Conservation (phyloP, 2,329 filamentous ascomycete species). For the Blastomyces gilchristii region DNA sequence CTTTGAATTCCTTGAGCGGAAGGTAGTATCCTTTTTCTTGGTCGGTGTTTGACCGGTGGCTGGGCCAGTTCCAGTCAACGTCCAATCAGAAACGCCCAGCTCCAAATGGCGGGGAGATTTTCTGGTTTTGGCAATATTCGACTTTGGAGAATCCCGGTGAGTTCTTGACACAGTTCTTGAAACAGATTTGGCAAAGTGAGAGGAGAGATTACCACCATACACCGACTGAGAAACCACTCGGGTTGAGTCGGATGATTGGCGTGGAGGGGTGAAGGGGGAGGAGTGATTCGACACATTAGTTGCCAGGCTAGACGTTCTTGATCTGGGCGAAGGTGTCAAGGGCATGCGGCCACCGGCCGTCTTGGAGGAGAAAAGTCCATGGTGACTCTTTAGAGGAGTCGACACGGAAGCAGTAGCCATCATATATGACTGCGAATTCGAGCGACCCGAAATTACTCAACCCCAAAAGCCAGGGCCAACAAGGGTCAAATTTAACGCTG, state of each 20-base stretch:
- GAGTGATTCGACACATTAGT: constrained; percentile 45
- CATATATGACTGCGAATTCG: constrained; percentile 29
- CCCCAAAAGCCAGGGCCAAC: constrained; percentile 21
- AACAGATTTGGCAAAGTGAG: constrained; percentile 62
- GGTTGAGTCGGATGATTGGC: constrained; percentile 45
- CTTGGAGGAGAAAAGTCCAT: constrained; percentile 81
- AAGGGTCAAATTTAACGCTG: background rate
- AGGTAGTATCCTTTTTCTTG: constrained; percentile 13
- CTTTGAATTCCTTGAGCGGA: constrained; percentile 38
- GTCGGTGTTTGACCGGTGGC: constrained; percentile 45
- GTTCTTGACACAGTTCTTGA: constrained; percentile 46
- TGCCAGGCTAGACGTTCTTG: constrained; percentile 42
- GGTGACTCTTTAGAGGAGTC: constrained; percentile 90
- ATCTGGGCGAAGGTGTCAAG: constrained; percentile 78
- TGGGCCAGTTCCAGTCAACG: constrained; percentile 71
- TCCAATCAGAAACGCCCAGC: constrained; percentile 85
- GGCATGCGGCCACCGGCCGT: constrained; percentile 93
- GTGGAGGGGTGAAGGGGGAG: constrained; percentile 66
- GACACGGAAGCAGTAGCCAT: constrained; percentile 81
- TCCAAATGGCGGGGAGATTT: constrained; percentile 78
- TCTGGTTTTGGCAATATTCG: constrained; percentile 56
- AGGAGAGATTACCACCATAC: constrained; percentile 67
- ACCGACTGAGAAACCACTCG: constrained; percentile 56
- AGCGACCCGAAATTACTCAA: constrained; percentile 30
- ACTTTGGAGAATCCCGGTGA: constrained; percentile 85